Conservation (phyloP, 1,284 basidiomycete species). For the Microbotryomycetes sp. region DNA sequence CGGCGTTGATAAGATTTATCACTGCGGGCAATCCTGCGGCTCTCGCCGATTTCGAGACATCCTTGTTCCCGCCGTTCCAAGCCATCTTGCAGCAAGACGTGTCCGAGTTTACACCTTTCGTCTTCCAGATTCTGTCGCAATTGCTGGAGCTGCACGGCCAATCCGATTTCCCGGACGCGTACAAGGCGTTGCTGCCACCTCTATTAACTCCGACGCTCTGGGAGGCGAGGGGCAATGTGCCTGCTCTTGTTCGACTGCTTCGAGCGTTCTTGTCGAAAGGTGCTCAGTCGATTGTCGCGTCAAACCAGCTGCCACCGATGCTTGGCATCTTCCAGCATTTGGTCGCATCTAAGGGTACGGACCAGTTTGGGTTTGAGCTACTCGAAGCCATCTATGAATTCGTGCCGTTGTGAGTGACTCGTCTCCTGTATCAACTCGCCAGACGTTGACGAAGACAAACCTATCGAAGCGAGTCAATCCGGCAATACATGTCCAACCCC, state of each 20-base stretch:
- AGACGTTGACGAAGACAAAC: background rate
- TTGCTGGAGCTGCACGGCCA: conserved; percentile 77
- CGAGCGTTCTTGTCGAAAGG: conserved; percentile 76
- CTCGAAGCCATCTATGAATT: conserved; percentile 67
- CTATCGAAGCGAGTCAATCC: conserved; percentile 53
- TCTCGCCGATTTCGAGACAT: conserved; percentile 67
- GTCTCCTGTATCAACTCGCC: too few species aligned
- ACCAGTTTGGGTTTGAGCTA: conserved; percentile 84
- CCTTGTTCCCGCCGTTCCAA: conserved; percentile 74
- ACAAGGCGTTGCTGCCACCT: conserved; percentile 70
- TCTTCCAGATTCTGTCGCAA: conserved; percentile 93
- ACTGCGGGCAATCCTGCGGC: conserved; percentile 61
- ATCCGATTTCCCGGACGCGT: conserved; percentile 59
- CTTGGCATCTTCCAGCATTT: conserved; percentile 83
- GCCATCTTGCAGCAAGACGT: conserved; percentile 85
- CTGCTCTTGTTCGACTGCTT: conserved; percentile 81
- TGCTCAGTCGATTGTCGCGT: conserved; percentile 57
- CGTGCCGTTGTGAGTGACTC: conserved; percentile 59
- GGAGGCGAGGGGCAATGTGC: conserved; percentile 93
- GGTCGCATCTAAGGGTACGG: conserved; percentile 80
- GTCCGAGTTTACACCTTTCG: conserved; percentile 93
- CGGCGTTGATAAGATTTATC: conserved; percentile 82
- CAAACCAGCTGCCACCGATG: conserved; percentile 68
- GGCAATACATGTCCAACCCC: conserved; percentile 61
- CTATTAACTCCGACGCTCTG: conserved; percentile 80